Conservation (phyloP, 2,329 filamentous ascomycete species). For the Hyphodiscus sp. region DNA sequence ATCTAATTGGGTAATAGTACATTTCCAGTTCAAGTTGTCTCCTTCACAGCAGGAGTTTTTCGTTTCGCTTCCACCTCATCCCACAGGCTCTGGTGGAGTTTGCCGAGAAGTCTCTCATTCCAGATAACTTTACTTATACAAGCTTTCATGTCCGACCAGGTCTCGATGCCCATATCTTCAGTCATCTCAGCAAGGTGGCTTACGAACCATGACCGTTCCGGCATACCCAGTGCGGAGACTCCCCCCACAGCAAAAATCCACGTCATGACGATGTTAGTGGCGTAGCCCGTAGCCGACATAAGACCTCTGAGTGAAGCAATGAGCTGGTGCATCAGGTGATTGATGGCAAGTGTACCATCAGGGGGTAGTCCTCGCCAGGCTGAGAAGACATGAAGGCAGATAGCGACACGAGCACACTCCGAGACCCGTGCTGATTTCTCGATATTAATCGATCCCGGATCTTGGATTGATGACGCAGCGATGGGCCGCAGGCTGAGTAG, state of each 20-base stretch:
- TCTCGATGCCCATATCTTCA: slow-evolving; percentile 4
- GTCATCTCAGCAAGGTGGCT: slow-evolving; percentile 7
- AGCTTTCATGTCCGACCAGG: slow-evolving; percentile 8
- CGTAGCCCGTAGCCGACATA: background rate
- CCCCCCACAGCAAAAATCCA: slow-evolving; percentile 12
- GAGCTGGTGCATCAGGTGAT: slow-evolving; percentile 7
- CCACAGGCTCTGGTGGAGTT: slow-evolving; percentile 5
- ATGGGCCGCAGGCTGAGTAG: slow-evolving; percentile 7
- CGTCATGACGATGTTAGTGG: slow-evolving; percentile 2
- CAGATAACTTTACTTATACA: slow-evolving; percentile 5
- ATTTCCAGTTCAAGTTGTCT: background rate
- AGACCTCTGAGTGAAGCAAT: slow-evolving; percentile 3
- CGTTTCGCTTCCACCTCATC: slow-evolving; percentile 4
- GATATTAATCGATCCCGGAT: no score
- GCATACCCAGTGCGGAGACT: slow-evolving; percentile 3
- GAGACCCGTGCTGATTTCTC: slow-evolving; percentile 1
- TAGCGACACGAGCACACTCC: slow-evolving; percentile 6
- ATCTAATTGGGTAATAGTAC: background rate
- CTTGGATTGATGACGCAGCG: background rate
- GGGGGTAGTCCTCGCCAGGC: slow-evolving; percentile 11
- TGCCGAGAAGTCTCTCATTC: slow-evolving; percentile 9
- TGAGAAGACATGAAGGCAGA: slow-evolving; percentile 9
- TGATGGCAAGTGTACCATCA: slow-evolving; percentile 9
- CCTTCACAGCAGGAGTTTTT: background rate
- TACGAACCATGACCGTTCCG: slow-evolving; percentile 13